These are phyloP conservation scores for Trypanosomatidae sp. DNA, from an alignment of 208 protist species.

Conservation along the genomic window DNA sequence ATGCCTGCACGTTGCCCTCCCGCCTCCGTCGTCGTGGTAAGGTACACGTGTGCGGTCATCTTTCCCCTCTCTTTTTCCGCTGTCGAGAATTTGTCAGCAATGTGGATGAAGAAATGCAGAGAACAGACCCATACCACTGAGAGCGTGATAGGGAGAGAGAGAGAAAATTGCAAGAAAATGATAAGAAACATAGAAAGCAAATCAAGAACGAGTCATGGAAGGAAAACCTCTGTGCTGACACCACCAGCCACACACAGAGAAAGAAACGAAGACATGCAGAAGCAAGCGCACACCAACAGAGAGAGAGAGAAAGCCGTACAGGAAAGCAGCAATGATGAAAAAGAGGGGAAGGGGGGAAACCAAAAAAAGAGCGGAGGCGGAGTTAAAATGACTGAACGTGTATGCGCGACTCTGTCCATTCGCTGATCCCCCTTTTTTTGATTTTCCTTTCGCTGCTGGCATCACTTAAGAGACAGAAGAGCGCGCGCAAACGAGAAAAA, in stretches of 20 bases:
- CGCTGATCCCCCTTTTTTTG: background rate
- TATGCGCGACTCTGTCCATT: background rate
- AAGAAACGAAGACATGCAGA: background rate
- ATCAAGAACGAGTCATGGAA: background rate
- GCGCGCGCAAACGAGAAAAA: background rate
- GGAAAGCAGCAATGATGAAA: background rate
- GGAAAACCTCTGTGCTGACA: background rate
- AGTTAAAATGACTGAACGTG: background rate
- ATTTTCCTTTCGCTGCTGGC: background rate
- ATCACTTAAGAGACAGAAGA: background rate
- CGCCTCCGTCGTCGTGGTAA: background rate
- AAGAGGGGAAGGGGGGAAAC: background rate
- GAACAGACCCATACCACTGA: background rate
- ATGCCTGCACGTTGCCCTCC: background rate
- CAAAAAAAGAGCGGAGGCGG: background rate
- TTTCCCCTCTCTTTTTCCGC: background rate
- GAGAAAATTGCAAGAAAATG: constrained; percentile 11
- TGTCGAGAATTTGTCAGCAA: background rate
- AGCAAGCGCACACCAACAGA: background rate
- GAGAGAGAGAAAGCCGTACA: background rate
- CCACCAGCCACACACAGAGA: background rate
- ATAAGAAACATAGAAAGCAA: constrained; percentile 1
- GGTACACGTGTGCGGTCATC: background rate
- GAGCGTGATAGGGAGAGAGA: background rate
- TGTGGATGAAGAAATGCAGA: background rate